These are phyloP conservation scores for Kodamaea laetipori DNA, from an alignment of 805 yeast species.

Conservation along the genomic window DNA sequence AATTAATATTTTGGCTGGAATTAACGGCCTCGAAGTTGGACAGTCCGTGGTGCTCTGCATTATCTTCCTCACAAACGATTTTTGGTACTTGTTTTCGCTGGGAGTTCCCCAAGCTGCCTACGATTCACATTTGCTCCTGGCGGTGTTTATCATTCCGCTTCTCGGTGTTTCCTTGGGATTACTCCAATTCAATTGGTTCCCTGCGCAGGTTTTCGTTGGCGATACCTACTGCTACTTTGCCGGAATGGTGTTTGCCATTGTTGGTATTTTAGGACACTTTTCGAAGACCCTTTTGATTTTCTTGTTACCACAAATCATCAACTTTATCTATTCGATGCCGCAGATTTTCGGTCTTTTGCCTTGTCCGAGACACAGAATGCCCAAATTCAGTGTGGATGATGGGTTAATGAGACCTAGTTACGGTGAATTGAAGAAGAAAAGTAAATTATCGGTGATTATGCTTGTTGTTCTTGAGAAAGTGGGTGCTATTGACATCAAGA, in stretches of 20 bases:
- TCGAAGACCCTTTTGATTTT: constrained; percentile 87
- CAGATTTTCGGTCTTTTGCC: constrained; percentile 85
- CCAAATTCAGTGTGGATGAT: constrained; percentile 66
- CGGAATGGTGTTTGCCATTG: constrained; percentile 98
- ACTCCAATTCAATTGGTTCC: constrained; percentile 82
- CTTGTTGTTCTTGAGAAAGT: constrained; percentile 51
- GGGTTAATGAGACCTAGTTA: constrained; percentile 71
- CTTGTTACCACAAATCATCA: constrained; percentile 87
- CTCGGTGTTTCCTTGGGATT: constrained; percentile 81
- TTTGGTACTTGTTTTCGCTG: constrained; percentile 57
- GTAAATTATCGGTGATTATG: constrained; percentile 24
- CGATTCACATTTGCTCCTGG: constrained; percentile 81
- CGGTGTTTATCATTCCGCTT: constrained; percentile 80
- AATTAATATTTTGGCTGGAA: constrained; percentile 92
- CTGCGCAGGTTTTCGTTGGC: constrained; percentile 93
- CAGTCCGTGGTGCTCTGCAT: constrained; percentile 80
- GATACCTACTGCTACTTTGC: constrained; percentile 98
- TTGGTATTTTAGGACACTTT: constrained; percentile 94
- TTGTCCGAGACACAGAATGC: constrained; percentile 95
- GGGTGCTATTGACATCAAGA: constrained; percentile 45
- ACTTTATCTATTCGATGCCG: constrained; percentile 88
- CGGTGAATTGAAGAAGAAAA: constrained; percentile 36
- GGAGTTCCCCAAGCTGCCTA: constrained; percentile 54
- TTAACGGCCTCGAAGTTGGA: constrained; percentile 95
- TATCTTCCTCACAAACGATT: constrained; percentile 74